Conservation (phyloP, 495 filamentous ascomycete species). For the Cercophora newfieldiana region DNA sequence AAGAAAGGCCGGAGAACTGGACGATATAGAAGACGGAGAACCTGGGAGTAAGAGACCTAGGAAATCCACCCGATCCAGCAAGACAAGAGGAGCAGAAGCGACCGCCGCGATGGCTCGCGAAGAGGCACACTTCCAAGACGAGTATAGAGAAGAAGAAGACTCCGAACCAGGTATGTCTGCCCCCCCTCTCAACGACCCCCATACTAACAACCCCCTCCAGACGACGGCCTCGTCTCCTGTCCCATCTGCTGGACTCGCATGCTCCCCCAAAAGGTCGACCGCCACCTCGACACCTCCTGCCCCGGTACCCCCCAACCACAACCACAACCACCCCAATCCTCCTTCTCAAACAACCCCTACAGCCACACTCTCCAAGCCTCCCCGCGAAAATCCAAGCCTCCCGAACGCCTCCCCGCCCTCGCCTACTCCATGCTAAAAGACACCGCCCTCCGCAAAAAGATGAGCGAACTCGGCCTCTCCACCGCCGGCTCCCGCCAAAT, state of each 20-base stretch:
- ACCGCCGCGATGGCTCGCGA: constrained; percentile 38
- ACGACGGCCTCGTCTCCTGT: constrained; percentile 77
- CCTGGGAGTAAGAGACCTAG: constrained; percentile 47
- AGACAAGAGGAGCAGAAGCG: constrained; percentile 35
- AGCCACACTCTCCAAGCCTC: not conserved
- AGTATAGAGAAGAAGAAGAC: constrained; percentile 29
- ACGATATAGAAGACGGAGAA: constrained; percentile 32
- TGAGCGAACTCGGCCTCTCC: constrained; percentile 80
- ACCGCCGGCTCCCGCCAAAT: constrained; percentile 62
- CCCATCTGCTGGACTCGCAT: constrained; percentile 77
- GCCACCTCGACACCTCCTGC: constrained; percentile 71
- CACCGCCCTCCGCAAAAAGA: constrained; percentile 69
- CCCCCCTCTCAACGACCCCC: not conserved
- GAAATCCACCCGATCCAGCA: constrained; percentile 46
- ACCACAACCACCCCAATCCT: constrained; percentile 25
- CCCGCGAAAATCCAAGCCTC: constrained; percentile 21
- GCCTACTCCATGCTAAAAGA: constrained; percentile 85
- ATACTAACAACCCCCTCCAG: constrained; percentile 40
- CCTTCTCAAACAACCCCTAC: constrained; percentile 12
- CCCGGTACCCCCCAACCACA: constrained; percentile 38
- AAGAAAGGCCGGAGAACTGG: constrained; percentile 53
- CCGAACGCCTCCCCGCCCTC: constrained; percentile 67
- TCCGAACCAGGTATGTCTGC: constrained; percentile 26
- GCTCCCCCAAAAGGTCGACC: constrained; percentile 70
- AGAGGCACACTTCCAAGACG: constrained; percentile 30